These are phyloP conservation scores for Bidens hawaiensis DNA, from an alignment of 140 eudicot genomes.

Conservation along the genomic window DNA sequence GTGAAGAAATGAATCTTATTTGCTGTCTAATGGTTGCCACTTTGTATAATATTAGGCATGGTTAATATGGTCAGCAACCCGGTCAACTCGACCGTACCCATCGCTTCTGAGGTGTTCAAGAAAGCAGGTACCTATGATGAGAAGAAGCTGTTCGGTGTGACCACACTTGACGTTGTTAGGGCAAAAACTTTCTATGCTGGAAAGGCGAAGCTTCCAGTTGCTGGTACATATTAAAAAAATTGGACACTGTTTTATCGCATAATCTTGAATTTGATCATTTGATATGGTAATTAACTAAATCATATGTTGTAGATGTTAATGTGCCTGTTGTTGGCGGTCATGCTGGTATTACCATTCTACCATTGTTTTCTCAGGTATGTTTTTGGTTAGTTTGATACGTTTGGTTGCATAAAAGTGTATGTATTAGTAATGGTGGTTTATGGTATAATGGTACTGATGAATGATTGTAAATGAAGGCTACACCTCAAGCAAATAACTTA, in stretches of 20 bases:
- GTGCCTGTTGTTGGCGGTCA: conserved; percentile 96
- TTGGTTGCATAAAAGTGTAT: not conserved
- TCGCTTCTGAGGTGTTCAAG: conserved; percentile 68
- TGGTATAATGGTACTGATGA: not conserved
- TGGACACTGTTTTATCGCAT: not conserved
- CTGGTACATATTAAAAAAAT: conserved; percentile 42
- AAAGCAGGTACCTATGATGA: conserved; percentile 82
- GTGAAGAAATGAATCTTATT: not conserved
- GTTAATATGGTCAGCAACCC: conserved; percentile 97
- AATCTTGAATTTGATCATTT: conserved; percentile 3
- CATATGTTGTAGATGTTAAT: conserved; percentile 52
- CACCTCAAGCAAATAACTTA: conserved; percentile 14
- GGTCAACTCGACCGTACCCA: conserved; percentile 95
- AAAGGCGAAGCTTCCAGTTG: conserved; percentile 77
- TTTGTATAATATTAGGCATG: conserved; percentile 50
- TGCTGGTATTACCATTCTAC: conserved; percentile 11
- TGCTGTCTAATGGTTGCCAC: not conserved
- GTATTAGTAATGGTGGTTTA: not conserved
- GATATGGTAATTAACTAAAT: conserved; percentile 6
- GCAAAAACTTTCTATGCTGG: conserved; percentile 97
- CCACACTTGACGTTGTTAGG: conserved; percentile 94
- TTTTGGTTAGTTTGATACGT: not conserved
- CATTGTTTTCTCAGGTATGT: conserved; percentile 17
- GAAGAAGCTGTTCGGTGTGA: conserved; percentile 65
- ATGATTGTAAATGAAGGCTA: conserved; percentile 5